These are phyloP conservation scores for Coemansia sp. DNA, from an alignment of 192 early-diverging fungal genomes.

Conservation along the genomic window DNA sequence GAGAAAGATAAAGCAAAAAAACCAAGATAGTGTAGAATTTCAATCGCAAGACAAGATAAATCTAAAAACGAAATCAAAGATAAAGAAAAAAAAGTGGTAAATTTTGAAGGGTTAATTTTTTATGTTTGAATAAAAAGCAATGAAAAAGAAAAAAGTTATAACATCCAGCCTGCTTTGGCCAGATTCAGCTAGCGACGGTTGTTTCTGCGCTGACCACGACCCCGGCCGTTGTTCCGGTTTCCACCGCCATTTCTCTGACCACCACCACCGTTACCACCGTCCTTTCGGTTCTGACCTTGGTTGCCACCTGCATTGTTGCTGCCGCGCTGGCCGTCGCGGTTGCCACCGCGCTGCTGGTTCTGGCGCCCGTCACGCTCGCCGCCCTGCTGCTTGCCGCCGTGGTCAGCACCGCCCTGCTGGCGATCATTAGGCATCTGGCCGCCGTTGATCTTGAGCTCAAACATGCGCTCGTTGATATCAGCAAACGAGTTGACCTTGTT, in stretches of 20 bases:
- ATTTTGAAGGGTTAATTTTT: no score
- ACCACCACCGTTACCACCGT: constrained; percentile 16
- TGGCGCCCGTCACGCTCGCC: constrained; percentile 44
- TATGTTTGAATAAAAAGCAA: no score
- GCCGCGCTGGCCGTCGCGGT: constrained; percentile 34
- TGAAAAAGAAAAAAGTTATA: neutral
- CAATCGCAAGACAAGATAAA: no score
- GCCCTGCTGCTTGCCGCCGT: constrained; percentile 29
- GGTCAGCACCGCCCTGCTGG: constrained; percentile 35
- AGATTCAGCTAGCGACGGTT: constrained; percentile 3
- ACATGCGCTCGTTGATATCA: constrained; percentile 87
- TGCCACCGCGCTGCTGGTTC: constrained; percentile 40
- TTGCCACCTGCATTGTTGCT: constrained; percentile 13
- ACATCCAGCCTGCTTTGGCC: neutral
- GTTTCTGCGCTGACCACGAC: constrained; percentile 27
- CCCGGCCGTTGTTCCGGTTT: constrained; percentile 11
- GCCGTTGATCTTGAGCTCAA: constrained; percentile 69
- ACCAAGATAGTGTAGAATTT: no score
- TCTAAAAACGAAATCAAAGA: no score
- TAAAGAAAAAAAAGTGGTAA: no score
- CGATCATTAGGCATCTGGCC: constrained; percentile 45
- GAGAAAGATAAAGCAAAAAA: neutral
- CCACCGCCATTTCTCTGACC: constrained; percentile 13
- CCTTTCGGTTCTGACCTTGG: constrained; percentile 23
- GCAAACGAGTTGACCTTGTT: constrained; percentile 86